Evolutionary conservation across 1,284 basidiomycete species (phyloP).

Genomic region (Fomitopsis schrenkii): DNA sequence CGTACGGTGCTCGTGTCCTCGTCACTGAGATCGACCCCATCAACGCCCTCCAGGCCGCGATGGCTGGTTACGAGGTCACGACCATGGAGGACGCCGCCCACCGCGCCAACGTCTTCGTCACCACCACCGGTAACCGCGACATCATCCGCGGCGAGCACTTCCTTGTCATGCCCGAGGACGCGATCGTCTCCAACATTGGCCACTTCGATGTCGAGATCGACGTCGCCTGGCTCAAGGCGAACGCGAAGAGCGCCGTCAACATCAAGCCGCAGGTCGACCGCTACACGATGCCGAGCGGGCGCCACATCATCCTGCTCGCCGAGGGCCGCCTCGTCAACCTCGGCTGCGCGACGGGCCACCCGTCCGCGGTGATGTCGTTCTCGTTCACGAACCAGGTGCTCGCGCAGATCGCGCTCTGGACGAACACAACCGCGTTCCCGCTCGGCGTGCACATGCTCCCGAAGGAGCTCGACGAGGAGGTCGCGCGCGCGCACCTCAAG

Average conservation of each 20-base stretch:
- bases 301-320: constrained; percentile 96
- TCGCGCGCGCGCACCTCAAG: constrained; percentile 91
- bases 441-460: constrained; percentile 96
- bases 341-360: constrained; percentile 89
- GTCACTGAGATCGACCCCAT: constrained; percentile 99
- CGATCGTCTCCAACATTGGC: constrained; percentile 98
- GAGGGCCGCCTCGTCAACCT: constrained; percentile 99
- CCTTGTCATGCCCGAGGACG: constrained; percentile 93
- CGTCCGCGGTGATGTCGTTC: constrained; percentile 99
- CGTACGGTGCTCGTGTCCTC: constrained; percentile 95
- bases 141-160: constrained; percentile 97
- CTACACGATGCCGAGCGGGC: constrained; percentile 87
- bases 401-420: constrained; percentile 99
- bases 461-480: constrained; percentile 98
- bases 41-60: constrained; percentile 98
- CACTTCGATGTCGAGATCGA: constrained; percentile 99
- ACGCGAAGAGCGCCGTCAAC: constrained; percentile 83
- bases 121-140: constrained; percentile 98
- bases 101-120: constrained; percentile 92
- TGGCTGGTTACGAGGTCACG: constrained; percentile 99
- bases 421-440: constrained; percentile 84
- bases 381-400: constrained; percentile 99
- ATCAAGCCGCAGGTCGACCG: constrained; percentile 99
- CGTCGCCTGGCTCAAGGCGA: constrained; percentile 97
- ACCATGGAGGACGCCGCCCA: constrained; percentile 97